Conservation (phyloP, 169 alveolate species). For the Cryptosporidium baileyi region DNA sequence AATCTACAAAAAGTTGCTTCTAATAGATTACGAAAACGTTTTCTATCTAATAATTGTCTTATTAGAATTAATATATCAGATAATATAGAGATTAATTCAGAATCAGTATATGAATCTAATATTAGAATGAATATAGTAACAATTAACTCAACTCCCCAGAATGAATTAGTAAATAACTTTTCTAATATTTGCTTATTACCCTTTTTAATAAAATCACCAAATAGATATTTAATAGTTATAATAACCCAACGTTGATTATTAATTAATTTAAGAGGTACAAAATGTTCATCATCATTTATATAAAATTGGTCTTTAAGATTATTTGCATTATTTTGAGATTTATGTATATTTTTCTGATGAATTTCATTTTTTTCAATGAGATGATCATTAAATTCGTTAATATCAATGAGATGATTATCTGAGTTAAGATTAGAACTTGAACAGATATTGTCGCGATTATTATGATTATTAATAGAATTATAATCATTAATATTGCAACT, state of each 20-base stretch:
- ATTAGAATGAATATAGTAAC: conserved; percentile 2
- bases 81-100: conserved; percentile 36
- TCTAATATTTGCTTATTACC: not conserved
- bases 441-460: not conserved
- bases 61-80: conserved; percentile 44
- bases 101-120: conserved; percentile 24
- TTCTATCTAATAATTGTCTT: conserved; percentile 30
- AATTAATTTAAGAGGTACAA: conserved; percentile 3
- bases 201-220: conserved; percentile 25
- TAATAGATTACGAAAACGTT: not conserved
- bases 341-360: too few relatives aligned
- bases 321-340: not conserved
- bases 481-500: not conserved
- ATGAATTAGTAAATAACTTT: not conserved
- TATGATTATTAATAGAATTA: not conserved
- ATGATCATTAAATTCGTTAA: too few relatives aligned
- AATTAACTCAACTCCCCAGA: conserved; percentile 41
- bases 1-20: conserved; percentile 32
- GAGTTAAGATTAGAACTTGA: not conserved
- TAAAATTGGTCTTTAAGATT: not conserved
- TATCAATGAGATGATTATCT: too few relatives aligned
- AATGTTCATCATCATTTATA: too few relatives aligned
- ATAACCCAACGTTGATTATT: conserved; percentile 47
- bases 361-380: too few relatives aligned
- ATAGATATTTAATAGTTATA: conserved; percentile 10